Evolutionary conservation across 1,284 basidiomycete genomes (phyloP).

Genomic region (Rhodotorula sp.): DNA sequence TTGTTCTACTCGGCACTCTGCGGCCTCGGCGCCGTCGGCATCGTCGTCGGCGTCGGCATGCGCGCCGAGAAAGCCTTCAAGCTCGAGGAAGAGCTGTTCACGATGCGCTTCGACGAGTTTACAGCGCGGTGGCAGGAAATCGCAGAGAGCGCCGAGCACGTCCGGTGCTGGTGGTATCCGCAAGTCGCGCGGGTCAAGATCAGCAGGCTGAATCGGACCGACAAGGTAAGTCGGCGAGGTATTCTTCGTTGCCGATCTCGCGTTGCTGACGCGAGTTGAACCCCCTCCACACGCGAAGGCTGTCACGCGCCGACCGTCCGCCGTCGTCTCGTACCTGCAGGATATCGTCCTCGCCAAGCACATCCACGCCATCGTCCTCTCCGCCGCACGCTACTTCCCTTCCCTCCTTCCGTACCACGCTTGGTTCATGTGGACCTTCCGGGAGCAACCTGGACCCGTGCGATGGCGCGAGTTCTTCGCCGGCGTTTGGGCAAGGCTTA

Average conservation of each 20-base stretch:
- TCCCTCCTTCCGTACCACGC: slow-evolving; percentile 41
- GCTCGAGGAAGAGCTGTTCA: slow-evolving; percentile 72
- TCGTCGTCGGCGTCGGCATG: slow-evolving; percentile 77
- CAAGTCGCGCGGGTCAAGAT: slow-evolving; percentile 71
- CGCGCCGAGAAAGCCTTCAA: slow-evolving; percentile 79
- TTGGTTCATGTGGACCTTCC: slow-evolving; percentile 38
- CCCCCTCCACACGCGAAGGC: neutral
- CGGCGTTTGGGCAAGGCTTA: slow-evolving; percentile 3
- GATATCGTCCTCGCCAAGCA: slow-evolving; percentile 24
- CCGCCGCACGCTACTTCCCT: slow-evolving; percentile 28
- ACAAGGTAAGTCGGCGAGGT: slow-evolving; percentile 57
- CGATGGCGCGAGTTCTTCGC: neutral
- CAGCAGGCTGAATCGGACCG: slow-evolving; percentile 70
- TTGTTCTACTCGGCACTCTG: slow-evolving; percentile 91
- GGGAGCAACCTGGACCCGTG: slow-evolving; percentile 34
- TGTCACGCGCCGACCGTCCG: slow-evolving; percentile 22
- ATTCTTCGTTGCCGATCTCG: too few relatives aligned
- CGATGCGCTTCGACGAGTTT: slow-evolving; percentile 61
- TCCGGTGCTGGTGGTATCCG: slow-evolving; percentile 94
- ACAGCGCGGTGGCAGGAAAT: slow-evolving; percentile 60
- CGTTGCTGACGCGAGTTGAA: neutral
- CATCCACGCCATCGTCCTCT: slow-evolving; percentile 33
- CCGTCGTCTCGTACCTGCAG: slow-evolving; percentile 16
- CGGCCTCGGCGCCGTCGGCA: slow-evolving; percentile 87
- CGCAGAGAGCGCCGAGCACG: slow-evolving; percentile 71